These are phyloP conservation scores for Tetragonia tetragonoides DNA, from an alignment of 148 eudicot genomes.

Conservation along the genomic window DNA sequence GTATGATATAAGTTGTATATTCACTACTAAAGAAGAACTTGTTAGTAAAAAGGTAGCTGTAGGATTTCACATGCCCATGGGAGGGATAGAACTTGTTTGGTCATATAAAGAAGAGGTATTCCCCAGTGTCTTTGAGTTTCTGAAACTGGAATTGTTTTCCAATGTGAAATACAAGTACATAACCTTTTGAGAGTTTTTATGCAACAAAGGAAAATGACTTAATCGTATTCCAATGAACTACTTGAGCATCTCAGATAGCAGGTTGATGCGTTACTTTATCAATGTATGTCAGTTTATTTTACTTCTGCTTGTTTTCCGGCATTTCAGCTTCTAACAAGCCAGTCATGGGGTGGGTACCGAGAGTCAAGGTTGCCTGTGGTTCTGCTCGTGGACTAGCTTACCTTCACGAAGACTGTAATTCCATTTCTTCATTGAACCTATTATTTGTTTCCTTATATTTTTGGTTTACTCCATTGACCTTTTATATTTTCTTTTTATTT, in stretches of 20 bases:
- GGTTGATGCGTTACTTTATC: not conserved
- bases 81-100: not conserved
- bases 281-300: constrained; percentile 2
- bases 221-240: not conserved
- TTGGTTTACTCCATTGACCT: constrained; percentile 6
- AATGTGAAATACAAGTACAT: too few species aligned
- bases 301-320: constrained; percentile 5
- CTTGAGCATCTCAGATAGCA: not conserved
- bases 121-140: too few species aligned
- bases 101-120: not conserved
- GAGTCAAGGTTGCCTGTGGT: constrained; percentile 81
- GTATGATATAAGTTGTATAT: too few species aligned
- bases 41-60: too few species aligned
- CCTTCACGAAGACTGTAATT: constrained; percentile 81
- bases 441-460: not conserved
- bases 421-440: constrained; percentile 2
- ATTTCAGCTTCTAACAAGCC: constrained; percentile 58
- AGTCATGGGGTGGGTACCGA: constrained; percentile 71
- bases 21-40: too few species aligned
- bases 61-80: too few species aligned
- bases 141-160: too few species aligned
- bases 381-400: constrained; percentile 83
- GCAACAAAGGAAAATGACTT: not conserved
- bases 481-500: not conserved
- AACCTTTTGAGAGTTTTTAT: not conserved